phyloP scores from a whole-genome alignment of 164 flowering plant species.

The Vitis rupestris region DNA sequence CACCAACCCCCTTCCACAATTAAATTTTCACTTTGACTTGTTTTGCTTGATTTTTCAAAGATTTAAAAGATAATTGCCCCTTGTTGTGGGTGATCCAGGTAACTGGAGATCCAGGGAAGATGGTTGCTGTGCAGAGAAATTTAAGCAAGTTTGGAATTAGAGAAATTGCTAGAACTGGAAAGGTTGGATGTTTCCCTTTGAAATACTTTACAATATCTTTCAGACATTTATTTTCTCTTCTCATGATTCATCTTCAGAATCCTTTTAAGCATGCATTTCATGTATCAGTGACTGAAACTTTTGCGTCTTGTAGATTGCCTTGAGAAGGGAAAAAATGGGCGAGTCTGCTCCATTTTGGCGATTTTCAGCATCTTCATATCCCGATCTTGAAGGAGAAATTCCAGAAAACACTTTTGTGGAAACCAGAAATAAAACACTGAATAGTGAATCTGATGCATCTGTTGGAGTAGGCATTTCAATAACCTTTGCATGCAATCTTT shows the following conservation, averaged over 20 bases:
- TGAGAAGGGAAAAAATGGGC: slow-evolving; percentile 91
- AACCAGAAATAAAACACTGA: slow-evolving; percentile 11
- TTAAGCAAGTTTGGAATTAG: slow-evolving; percentile 81
- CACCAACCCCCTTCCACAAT: no score
- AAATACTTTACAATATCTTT: background rate
- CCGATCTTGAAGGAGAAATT: slow-evolving; percentile 63
- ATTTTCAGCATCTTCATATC: slow-evolving; percentile 95
- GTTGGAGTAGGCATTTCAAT: slow-evolving; percentile 44
- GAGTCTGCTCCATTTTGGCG: slow-evolving; percentile 95
- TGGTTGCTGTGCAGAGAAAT: slow-evolving; percentile 75
- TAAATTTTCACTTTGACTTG: no score
- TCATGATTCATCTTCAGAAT: background rate
- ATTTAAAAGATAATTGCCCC: no score
- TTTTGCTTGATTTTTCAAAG: no score
- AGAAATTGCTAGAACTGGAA: slow-evolving; percentile 94
- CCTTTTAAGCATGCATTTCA: background rate
- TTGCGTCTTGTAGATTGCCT: slow-evolving; percentile 67
- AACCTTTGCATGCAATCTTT: background rate
- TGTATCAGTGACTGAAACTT: slow-evolving; percentile 1
- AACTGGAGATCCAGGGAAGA: slow-evolving; percentile 99
- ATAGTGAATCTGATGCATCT: slow-evolving; percentile 28
- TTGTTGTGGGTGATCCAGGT: slow-evolving; percentile 41
- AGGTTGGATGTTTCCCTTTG: slow-evolving; percentile 46
- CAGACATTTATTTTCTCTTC: background rate
- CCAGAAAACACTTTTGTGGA: slow-evolving; percentile 28